Evolutionary conservation across 1,284 basidiomycete genomes (phyloP), one percentile per base, ranked within the genome.

Genomic region (Sanghuangporus sanghuang): DNA sequence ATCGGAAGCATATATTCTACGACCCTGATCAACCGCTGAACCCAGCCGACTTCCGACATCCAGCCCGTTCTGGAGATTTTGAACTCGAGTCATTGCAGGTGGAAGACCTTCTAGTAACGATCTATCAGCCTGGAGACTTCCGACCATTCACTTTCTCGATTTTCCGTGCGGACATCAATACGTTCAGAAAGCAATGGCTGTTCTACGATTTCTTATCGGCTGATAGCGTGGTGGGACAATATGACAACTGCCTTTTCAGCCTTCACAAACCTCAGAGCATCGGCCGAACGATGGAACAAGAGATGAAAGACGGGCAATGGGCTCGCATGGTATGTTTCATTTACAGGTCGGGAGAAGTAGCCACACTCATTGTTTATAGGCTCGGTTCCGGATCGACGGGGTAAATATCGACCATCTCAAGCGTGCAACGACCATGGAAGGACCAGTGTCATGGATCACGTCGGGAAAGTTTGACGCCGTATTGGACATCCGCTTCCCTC

Each of bases 161-260:
- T 63, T 99, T 99, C 78, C 89, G 90, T 66, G 96, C 96, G n/a
- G 89, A 92, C 68, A 85, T 98, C 46, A 84, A 85, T 12, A 84
- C 83, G 16, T 87, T 99, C 68, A 82, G 96, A 64, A 97, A 96
- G 73, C 90, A 93, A 70, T 99, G 95, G 95, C 72, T 98, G 40
- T 98, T 98, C 75, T 96, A 96, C 73, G 96, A 98, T 73, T 87
- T 95, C 69, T 76, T 96, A 62, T 87, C 85, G 53, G 96, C 96
- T 0, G 95, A 98, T 69, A 92, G 90, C 63, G 93, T 98, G 62
- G 96, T 97, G 3, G 96, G 96, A 0, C 97, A 99, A 73, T 93
- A 96, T 68, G 96, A 99, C 73, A 98, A 98, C 70, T 99, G 97
- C 71, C 73, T 99, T 14, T 98, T 98, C 79, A 98, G 95, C 71